Evolutionary conservation across 768 basidiomycete genomes (phyloP).

Genomic region (Xerocomus brunneocitrinus): DNA sequence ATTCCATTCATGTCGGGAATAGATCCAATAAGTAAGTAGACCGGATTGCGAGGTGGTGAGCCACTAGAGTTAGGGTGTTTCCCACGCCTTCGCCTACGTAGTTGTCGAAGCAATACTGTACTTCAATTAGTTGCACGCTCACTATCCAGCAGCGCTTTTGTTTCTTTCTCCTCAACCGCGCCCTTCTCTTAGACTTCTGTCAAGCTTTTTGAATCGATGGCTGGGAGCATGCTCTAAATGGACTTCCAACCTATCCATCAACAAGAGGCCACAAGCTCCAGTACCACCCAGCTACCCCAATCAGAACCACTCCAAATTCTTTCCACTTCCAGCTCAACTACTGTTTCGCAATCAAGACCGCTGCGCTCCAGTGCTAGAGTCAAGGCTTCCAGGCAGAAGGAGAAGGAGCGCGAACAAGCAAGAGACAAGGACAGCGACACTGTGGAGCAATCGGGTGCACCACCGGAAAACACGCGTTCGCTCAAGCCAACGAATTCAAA

Average conservation of each 20-base stretch:
- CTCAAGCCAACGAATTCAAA: conserved; percentile 37
- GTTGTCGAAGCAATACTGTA: conserved; percentile 19
- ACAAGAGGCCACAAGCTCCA: conserved; percentile 68
- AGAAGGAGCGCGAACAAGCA: conserved; percentile 49
- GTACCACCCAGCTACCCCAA: conserved; percentile 41
- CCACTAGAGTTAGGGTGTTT: conserved; percentile 15
- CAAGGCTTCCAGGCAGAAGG: conserved; percentile 70
- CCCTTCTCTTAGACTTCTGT: conserved; percentile 22
- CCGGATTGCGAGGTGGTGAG: no score
- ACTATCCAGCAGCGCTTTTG: conserved; percentile 9
- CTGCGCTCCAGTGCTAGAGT: conserved; percentile 74
- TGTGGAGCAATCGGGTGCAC: conserved; percentile 37
- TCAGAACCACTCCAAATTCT: conserved; percentile 32
- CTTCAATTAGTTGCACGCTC: conserved; percentile 24
- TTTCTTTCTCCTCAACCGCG: conserved; percentile 24
- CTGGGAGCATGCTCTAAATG: conserved; percentile 87
- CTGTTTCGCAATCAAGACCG: conserved; percentile 49
- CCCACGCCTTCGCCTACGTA: conserved; percentile 28
- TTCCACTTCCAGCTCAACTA: conserved; percentile 32
- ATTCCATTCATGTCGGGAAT: no score
- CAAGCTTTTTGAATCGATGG: conserved; percentile 58
- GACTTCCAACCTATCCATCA: conserved; percentile 75
- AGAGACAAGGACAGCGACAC: conserved; percentile 52
- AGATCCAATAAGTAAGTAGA: no score
- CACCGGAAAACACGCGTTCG: conserved; percentile 43